Evolutionary conservation across 2,329 filamentous ascomycete genomes (phyloP), one percentile per base, ranked within the genome.

Genomic region (Ceratocystis destructans): DNA sequence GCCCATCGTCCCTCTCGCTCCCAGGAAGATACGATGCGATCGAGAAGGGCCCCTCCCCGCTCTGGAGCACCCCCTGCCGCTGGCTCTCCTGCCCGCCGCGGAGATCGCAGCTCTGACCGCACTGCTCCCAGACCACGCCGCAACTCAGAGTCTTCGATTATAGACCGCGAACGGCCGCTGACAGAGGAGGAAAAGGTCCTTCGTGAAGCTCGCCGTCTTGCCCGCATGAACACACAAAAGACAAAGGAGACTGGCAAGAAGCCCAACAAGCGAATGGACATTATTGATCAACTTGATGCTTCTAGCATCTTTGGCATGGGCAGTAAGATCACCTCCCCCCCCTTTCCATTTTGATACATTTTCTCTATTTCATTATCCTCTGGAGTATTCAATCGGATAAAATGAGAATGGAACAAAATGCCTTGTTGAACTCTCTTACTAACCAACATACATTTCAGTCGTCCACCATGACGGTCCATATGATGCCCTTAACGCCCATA

Each of bases 381-480:
- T 41, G 12, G 12, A 10, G 12, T 41, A 41, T 15, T 41, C 5
- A 15, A 41, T 15, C 1, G 37, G 37, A 15, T 41, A 5, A 41
- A 41, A 15, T 41, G 10, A 41, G 4, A 3, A 15, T 41, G 3
- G 3, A 41, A 41, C n/a, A 41, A 28, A 41, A 12, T 12, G 10
- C 5, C 25, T 25, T 41, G 4, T 37, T 8, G 6, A 59, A n/a
- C 25, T 41, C 67, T 31, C 69, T 41, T 70, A 62, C 69, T 64
- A 53, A 53, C 20, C 48, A 53, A 41, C 7, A 55, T n/a, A n/a
- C 41, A 65, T 55, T 7, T 48, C 72, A 96, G 91, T 96, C 71
- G 96, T 97, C 77, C 94, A 99, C 72, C 94, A 99, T 73, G 94
- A 97, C 72, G 94, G 94, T 0, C 94, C 94, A 3, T 99, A 96